Evolutionary conservation across 208 protist genomes (phyloP), one percentile per base, ranked within the genome.

Genomic region (Crithidia fasciculata): DNA sequence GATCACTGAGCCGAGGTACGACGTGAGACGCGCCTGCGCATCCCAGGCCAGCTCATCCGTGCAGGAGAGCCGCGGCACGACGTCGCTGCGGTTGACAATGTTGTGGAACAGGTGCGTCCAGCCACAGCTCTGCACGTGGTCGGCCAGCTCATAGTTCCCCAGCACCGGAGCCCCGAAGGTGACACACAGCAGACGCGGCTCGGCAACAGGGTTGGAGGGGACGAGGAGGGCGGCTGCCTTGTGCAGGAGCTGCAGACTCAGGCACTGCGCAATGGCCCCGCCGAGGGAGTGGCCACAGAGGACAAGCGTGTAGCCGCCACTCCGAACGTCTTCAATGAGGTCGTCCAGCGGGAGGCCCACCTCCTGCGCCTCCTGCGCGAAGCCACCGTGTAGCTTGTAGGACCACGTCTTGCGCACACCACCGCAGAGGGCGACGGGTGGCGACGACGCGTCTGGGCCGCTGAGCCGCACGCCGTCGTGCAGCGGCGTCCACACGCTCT

Each of bases 201-300:
- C 64, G 8, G 68, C 53, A 5, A 16, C 60, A 3, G 78, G 64
- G 36, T 68, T 70, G 13, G 72, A 72, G 4, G 79, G 60, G 62
- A 66, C 69, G 41, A 80, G 69, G 28, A 78, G 61, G 8, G 77
- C 57, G 16, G 64, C 69, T 4, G 77, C 69, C 36, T 81, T 53
- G 50, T 71, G 77, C 47, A 95, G 74, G 49, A 93, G 67, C 56
- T 85, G 68, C 45, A 95, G 60, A 15, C 81, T 80, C 6, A 92
- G 58, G 40, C 91, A 80, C 80, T 90, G 80, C 4, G 91, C 91
- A 16, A 93, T 81, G 15, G 82, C 84, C 2, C 91, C 91, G 13
- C 88, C 91, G 0, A 95, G 82, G 0, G 91, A 95, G 78, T 95
- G 91, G 19, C 91, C 91, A n/a, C 76, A 87, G 53, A 95, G 64